These are phyloP conservation scores for Hyphopichia homilentoma DNA, from an alignment of 805 yeast species.

Conservation along the genomic window DNA sequence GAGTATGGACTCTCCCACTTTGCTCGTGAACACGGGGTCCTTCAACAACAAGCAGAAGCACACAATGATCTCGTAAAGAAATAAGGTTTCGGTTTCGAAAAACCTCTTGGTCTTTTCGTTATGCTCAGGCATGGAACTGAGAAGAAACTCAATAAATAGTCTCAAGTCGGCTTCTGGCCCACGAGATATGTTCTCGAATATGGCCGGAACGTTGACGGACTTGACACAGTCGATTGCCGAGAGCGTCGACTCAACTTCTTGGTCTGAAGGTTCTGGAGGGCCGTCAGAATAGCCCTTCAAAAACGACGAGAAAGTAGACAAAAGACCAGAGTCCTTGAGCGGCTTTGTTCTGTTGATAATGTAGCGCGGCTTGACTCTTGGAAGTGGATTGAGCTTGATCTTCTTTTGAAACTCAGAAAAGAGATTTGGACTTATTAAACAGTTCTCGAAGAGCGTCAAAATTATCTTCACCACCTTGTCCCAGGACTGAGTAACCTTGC, in stretches of 20 bases:
- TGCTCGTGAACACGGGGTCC: conserved; percentile 17
- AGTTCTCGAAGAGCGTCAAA: conserved; percentile 64
- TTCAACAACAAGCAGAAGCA: conserved; percentile 31
- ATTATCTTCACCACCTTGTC: conserved; percentile 53
- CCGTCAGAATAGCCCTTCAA: conserved; percentile 85
- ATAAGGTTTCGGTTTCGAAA: conserved; percentile 46
- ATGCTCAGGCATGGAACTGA: conserved; percentile 24
- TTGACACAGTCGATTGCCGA: conserved; percentile 81
- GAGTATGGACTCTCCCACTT: conserved; percentile 8
- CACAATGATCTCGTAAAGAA: conserved; percentile 43
- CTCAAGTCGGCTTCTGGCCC: conserved; percentile 31
- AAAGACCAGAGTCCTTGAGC: conserved; percentile 70
- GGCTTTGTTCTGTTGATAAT: conserved; percentile 61
- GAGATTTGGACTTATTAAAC: conserved; percentile 59
- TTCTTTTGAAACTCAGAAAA: conserved; percentile 63
- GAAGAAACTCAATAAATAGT: conserved; percentile 24
- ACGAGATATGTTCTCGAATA: conserved; percentile 50
- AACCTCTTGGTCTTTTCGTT: conserved; percentile 30
- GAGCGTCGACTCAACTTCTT: conserved; percentile 81
- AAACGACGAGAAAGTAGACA: conserved; percentile 88
- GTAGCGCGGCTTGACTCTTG: conserved; percentile 63
- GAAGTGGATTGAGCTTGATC: conserved; percentile 49
- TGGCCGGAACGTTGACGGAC: conserved; percentile 56
- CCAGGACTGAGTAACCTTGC: conserved; percentile 59
- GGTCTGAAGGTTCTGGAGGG: conserved; percentile 87